phyloP scores from a whole-genome alignment of 192 early-diverging fungal species.

The Rhizophlyctis rosea region DNA sequence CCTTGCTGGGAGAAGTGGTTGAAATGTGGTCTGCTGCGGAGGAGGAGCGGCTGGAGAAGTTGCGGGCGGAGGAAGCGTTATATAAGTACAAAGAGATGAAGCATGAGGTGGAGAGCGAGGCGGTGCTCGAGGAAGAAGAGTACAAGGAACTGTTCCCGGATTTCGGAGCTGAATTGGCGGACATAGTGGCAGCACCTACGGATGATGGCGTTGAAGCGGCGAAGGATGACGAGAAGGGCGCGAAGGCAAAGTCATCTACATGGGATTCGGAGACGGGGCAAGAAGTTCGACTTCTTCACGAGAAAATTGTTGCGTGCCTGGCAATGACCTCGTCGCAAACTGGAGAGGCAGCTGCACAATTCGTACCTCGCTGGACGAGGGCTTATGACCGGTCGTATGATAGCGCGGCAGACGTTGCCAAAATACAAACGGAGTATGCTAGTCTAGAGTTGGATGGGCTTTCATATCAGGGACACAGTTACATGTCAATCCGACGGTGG shows the following conservation, averaged over 20 bases:
- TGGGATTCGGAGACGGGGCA: conserved; percentile 9
- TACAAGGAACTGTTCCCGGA: conserved; percentile 79
- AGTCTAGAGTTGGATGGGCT: background rate
- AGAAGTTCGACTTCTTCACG: conserved; percentile 8
- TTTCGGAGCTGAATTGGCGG: conserved; percentile 56
- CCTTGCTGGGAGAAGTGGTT: conserved; percentile 55
- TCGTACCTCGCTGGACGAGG: conserved; percentile 9
- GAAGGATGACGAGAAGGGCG: no score
- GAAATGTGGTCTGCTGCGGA: conserved; percentile 62
- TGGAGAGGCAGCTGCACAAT: background rate
- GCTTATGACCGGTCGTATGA: conserved; percentile 16
- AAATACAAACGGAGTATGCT: background rate
- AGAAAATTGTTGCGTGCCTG: background rate
- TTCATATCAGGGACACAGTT: background rate
- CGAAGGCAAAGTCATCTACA: conserved; percentile 14
- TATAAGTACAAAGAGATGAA: conserved; percentile 43
- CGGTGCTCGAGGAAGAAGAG: conserved; percentile 71
- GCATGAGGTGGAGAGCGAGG: conserved; percentile 41
- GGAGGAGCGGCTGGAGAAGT: conserved; percentile 39
- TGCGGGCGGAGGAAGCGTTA: conserved; percentile 33
- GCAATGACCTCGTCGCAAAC: background rate
- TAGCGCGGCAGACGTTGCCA: background rate
- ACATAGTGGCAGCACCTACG: conserved; percentile 49
- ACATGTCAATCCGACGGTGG: conserved; percentile 3
- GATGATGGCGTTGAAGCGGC: conserved; percentile 43